Conservation (phyloP, 1,284 basidiomycete species). For the Vanrija sp. region DNA sequence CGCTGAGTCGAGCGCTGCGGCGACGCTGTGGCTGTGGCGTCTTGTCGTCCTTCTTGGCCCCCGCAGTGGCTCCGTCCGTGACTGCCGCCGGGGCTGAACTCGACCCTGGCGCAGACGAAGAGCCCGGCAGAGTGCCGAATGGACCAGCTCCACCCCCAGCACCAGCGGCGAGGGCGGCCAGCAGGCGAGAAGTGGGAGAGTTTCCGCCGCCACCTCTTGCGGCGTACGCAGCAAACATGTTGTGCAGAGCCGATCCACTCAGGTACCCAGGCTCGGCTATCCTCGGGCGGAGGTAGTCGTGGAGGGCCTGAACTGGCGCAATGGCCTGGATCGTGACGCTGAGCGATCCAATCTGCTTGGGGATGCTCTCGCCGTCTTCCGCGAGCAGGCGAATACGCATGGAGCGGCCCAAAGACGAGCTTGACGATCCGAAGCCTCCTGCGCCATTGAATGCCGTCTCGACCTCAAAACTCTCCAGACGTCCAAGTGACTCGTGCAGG, state of each 20-base stretch:
- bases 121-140: neutral
- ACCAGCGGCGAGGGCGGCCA: slow-evolving; percentile 48
- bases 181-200: slow-evolving; percentile 54
- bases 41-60: slow-evolving; percentile 8
- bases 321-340: slow-evolving; percentile 95
- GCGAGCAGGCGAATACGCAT: slow-evolving; percentile 81
- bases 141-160: slow-evolving; percentile 26
- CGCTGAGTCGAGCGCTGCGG: slow-evolving; percentile 76
- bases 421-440: slow-evolving; percentile 9
- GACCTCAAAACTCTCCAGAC: slow-evolving; percentile 92
- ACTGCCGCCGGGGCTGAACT: slow-evolving; percentile 43
- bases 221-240: slow-evolving; percentile 85
- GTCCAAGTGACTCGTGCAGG: slow-evolving; percentile 84
- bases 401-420: slow-evolving; percentile 24
- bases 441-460: slow-evolving; percentile 60
- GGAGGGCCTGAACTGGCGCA: slow-evolving; percentile 89
- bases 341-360: slow-evolving; percentile 77
- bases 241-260: slow-evolving; percentile 62
- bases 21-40: slow-evolving; percentile 54
- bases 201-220: slow-evolving; percentile 33
- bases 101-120: slow-evolving; percentile 36
- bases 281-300: slow-evolving; percentile 87
- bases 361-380: slow-evolving; percentile 78
- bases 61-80: slow-evolving; percentile 30
- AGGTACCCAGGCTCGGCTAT: slow-evolving; percentile 62